These are phyloP conservation scores for Saussurea involucrata DNA, from an alignment of 129 eudicot species.

Conservation along the genomic window DNA sequence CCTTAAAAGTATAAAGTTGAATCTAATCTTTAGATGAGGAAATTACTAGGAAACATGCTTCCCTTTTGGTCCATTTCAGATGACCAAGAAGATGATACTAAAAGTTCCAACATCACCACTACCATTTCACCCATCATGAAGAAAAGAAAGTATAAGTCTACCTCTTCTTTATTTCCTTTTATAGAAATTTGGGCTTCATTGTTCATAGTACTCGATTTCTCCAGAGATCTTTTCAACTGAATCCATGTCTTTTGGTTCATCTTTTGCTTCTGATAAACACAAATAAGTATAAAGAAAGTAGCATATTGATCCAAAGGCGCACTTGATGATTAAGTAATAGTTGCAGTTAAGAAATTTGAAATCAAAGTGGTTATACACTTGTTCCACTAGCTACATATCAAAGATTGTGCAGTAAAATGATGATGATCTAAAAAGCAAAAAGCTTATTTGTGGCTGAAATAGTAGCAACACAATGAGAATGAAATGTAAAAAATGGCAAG, in stretches of 20 bases:
- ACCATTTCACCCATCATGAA: conserved; percentile 12
- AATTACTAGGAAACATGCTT: background rate
- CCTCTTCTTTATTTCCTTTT: conserved; percentile 48
- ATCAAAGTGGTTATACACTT: background rate
- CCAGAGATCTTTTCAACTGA: conserved; percentile 39
- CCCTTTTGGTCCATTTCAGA: background rate
- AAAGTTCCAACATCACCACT: background rate
- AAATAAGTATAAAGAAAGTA: conserved; percentile 1
- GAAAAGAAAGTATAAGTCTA: conserved; percentile 18
- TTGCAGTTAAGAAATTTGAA: background rate
- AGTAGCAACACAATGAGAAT: background rate
- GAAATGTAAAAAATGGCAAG: background rate
- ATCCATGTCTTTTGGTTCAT: conserved; percentile 69
- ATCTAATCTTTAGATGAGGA: background rate
- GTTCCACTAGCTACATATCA: background rate
- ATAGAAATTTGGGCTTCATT: conserved; percentile 22
- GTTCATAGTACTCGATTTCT: conserved; percentile 41
- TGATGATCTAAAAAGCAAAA: conserved; percentile 1
- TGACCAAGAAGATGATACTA: no score
- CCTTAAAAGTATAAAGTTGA: background rate
- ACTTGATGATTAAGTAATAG: background rate
- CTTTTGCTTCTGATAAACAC: conserved; percentile 24
- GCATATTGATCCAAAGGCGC: background rate
- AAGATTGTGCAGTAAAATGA: background rate
- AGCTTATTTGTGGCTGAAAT: background rate